Percentiles rank a stretch among this genome's conserved stretches.
phyloP scores from a whole-genome alignment of 208 protist species.

The Strigomonas galati region DNA sequence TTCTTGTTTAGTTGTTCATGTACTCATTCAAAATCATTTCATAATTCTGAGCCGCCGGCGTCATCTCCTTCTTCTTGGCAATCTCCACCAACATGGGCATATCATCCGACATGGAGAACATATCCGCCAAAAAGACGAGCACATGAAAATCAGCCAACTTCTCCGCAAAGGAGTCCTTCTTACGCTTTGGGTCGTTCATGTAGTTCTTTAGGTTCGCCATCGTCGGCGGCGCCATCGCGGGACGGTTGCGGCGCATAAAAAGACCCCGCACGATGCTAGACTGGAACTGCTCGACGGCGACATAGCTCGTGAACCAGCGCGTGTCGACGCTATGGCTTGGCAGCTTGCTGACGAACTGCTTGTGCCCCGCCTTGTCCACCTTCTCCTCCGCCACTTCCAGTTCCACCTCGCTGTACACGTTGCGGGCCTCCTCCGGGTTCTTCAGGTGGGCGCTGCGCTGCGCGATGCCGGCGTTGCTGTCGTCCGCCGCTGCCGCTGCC shows the following conservation, averaged over 20 bases:
- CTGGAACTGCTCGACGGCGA: slow-evolving; percentile 82
- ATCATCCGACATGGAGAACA: slow-evolving; percentile 58
- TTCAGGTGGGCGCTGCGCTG: slow-evolving; percentile 13
- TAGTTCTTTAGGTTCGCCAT: slow-evolving; percentile 71
- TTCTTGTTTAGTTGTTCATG: slow-evolving; percentile 17
- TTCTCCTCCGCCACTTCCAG: slow-evolving; percentile 80
- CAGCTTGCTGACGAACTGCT: slow-evolving; percentile 55
- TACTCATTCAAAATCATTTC: slow-evolving; percentile 42
- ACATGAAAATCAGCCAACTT: slow-evolving; percentile 90
- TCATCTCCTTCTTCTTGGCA: slow-evolving; percentile 36
- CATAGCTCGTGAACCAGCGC: slow-evolving; percentile 86
- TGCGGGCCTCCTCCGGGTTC: slow-evolving; percentile 27
- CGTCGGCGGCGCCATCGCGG: slow-evolving; percentile 72
- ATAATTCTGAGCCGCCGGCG: slow-evolving; percentile 40
- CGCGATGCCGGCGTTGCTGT: neutral
- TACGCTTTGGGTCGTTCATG: slow-evolving; percentile 75
- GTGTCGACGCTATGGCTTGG: slow-evolving; percentile 74
- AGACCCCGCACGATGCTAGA: slow-evolving; percentile 65
- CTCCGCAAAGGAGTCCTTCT: slow-evolving; percentile 49
- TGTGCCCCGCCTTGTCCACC: slow-evolving; percentile 58
- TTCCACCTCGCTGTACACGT: slow-evolving; percentile 49
- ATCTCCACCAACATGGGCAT: slow-evolving; percentile 47
- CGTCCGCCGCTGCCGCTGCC: neutral
- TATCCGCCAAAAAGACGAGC: slow-evolving; percentile 78
- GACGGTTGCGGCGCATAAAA: slow-evolving; percentile 83